phyloP scores from a whole-genome alignment of 768 basidiomycete species.

The Lentinula detonsa region DNA sequence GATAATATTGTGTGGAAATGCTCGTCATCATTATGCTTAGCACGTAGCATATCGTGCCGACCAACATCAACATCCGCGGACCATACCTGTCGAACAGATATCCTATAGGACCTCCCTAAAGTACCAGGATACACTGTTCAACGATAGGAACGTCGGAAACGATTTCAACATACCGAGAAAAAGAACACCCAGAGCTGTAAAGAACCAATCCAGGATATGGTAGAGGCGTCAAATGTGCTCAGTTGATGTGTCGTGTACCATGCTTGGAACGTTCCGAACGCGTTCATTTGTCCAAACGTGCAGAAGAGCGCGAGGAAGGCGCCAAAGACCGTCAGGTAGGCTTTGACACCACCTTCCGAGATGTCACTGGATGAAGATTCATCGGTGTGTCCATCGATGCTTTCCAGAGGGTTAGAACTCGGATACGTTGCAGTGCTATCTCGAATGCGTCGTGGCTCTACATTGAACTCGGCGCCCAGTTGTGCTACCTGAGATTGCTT shows the following conservation, averaged over 20 bases:
- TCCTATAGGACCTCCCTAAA: conserved; percentile 58
- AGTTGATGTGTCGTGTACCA: conserved; percentile 65
- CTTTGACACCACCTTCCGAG: conserved; percentile 12
- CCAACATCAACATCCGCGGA: conserved; percentile 44
- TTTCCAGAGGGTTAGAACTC: background rate
- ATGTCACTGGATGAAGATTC: background rate
- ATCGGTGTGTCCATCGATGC: background rate
- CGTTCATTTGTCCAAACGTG: conserved; percentile 66
- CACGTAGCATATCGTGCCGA: conserved; percentile 43
- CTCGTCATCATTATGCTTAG: conserved; percentile 57
- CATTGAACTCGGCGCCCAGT: background rate
- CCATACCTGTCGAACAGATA: conserved; percentile 56
- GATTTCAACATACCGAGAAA: conserved; percentile 44
- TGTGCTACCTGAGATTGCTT: background rate
- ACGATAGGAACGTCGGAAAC: background rate
- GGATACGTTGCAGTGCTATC: conserved; percentile 3
- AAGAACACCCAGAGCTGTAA: conserved; percentile 67
- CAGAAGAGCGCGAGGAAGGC: conserved; percentile 63
- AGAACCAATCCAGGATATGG: conserved; percentile 68
- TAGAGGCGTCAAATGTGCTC: conserved; percentile 38
- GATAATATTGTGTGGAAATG: conserved; percentile 48
- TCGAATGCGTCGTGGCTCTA: background rate
- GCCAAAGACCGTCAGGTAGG: conserved; percentile 51
- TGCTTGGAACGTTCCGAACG: conserved; percentile 68
- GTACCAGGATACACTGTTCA: background rate